A percentile compares a stretch with the other conserved stretches of the same genome.
phyloP scores from a whole-genome alignment of 306 rosid species.

The Trichosanthes cucumerina region DNA sequence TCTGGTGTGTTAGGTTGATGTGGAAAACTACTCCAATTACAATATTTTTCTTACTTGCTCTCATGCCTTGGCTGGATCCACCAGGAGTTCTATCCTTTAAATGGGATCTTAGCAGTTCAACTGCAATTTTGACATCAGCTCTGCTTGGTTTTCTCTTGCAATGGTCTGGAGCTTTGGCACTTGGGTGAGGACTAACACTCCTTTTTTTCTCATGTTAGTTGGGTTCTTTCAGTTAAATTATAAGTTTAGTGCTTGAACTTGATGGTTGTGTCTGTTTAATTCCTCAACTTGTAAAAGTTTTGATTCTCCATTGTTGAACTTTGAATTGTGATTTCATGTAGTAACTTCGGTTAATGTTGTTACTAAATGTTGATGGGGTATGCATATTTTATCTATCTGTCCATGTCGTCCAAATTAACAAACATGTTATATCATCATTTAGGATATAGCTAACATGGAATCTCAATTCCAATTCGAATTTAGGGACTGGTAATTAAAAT shows the following conservation, averaged over 20 bases:
- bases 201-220: background rate
- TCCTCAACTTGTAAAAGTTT: background rate
- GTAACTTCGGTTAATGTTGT: background rate
- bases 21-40: constrained; percentile 86
- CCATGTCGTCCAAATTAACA: background rate
- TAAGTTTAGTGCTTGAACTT: background rate
- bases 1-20: constrained; percentile 55
- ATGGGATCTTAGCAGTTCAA: constrained; percentile 53
- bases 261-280: background rate
- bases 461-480: too few species aligned
- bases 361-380: background rate
- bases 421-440: background rate
- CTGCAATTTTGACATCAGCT: constrained; percentile 62
- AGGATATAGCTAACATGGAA: background rate
- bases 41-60: constrained; percentile 63
- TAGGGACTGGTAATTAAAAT: background rate
- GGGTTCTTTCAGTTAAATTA: background rate
- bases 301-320: background rate
- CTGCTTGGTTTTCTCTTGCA: constrained; percentile 87
- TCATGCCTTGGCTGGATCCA: constrained; percentile 98
- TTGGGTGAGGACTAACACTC: constrained; percentile 58
- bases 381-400: background rate
- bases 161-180: constrained; percentile 97
- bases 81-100: constrained; percentile 77
- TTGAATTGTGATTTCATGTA: background rate